Evolutionary conservation across 768 basidiomycete species (phyloP), one percentile per base, ranked within the genome.

Genomic region (Termitomyces sp.): DNA sequence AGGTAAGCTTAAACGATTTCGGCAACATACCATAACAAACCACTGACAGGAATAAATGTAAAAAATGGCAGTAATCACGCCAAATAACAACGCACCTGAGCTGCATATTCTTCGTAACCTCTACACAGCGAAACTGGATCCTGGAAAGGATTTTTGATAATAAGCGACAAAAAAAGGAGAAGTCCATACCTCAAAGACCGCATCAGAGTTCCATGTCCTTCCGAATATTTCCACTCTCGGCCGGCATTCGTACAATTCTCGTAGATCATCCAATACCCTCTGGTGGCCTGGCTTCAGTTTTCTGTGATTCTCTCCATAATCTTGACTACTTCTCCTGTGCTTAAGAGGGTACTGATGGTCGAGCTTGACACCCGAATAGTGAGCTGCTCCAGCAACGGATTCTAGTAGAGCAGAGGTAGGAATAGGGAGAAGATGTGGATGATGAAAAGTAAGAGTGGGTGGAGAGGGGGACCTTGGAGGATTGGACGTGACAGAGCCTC

Each of bases 361-460:
- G 6, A 80, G 67, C 50, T 69, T 70, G 20, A 70, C 72, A 5
- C 84, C 84, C 5, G 82, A 79, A 60, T 85, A 88, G 60, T 86
- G 85, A 0, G 85, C 82, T 15, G 76, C 85, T 39, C 82, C 78
- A 1, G 82, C 82, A 3, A 83, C 80, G 0, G 83, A 83, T 58
- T 80, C 76, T 33, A 84, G 71, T 9, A 86, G 67, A 2, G 78
- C 74, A 18, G 80, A 70, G 0, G 80, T 78, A 1, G 80, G 83
- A 1, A 84, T 59, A 16, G 75, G 73, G 6, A 83, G 51, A 20
- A 75, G 64, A 22, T 70, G 69, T 3, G 73, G 69, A 57, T 84
- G 69, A 59, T 84, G 82, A 63, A 76, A 77, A 9, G 71, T 82
- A 36, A 72, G 65, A 7, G 77, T 66, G 1, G 82, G 79, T 6